phyloP scores from a whole-genome alignment of 2,329 filamentous ascomycete species.

The Mollisiaceae sp. region DNA sequence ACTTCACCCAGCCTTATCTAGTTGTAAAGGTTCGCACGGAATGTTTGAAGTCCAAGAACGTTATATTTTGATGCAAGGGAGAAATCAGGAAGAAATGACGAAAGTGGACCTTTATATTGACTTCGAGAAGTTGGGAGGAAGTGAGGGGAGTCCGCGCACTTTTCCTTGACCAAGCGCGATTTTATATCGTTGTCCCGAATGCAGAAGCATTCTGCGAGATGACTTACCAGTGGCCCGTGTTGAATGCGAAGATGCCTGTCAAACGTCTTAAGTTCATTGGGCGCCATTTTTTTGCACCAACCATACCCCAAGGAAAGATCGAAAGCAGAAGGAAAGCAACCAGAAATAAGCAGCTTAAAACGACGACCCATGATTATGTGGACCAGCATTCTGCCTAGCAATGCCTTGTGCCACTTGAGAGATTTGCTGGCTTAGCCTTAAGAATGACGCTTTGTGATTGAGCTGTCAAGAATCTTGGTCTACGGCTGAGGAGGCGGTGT shows the following conservation, averaged over 20 bases:
- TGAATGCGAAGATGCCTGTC: conserved; percentile 25
- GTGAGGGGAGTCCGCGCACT: no score
- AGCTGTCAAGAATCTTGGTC: not conserved
- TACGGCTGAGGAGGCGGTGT: conserved; percentile 8
- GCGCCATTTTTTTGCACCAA: not conserved
- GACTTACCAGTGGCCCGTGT: conserved; percentile 6
- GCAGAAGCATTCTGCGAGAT: not conserved
- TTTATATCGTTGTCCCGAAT: not conserved
- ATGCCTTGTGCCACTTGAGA: not conserved
- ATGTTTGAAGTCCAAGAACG: not conserved
- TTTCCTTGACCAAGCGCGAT: not conserved
- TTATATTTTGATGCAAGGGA: not conserved
- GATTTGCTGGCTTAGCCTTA: not conserved
- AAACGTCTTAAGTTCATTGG: conserved; percentile 1
- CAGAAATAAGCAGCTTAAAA: conserved; percentile 2
- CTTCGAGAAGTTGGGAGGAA: not conserved
- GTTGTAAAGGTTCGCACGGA: no score
- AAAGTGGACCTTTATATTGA: not conserved
- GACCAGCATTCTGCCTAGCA: conserved; percentile 5
- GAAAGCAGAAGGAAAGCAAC: not conserved
- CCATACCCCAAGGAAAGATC: not conserved
- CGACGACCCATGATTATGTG: not conserved
- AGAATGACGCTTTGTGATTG: not conserved
- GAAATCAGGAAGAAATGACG: not conserved
- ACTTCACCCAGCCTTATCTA: no score